Evolutionary conservation across 257 asterid genomes (phyloP).

Genomic region (Fraxinus americana): DNA sequence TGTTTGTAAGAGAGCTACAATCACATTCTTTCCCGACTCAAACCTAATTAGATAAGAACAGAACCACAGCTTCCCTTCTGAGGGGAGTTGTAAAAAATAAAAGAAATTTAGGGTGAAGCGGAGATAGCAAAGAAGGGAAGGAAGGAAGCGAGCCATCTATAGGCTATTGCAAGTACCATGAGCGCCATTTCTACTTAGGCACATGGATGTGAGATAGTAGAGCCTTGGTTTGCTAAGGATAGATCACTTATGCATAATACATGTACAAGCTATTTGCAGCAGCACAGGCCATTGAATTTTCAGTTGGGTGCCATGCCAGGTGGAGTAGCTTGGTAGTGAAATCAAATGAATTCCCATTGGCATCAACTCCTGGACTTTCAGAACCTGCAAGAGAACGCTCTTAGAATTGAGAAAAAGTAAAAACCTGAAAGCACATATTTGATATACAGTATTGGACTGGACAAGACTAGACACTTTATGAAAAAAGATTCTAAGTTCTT

Average conservation of each 20-base stretch:
- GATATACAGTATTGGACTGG: neutral
- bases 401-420: slow-evolving; percentile 11
- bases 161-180: slow-evolving; percentile 31
- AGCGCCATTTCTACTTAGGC: slow-evolving; percentile 35
- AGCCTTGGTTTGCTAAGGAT: slow-evolving; percentile 30
- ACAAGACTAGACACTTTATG: neutral
- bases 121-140: slow-evolving; percentile 28
- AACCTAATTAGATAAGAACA: slow-evolving; percentile 34
- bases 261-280: slow-evolving; percentile 85
- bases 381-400: slow-evolving; percentile 47
- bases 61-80: slow-evolving; percentile 31
- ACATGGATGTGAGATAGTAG: slow-evolving; percentile 34
- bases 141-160: slow-evolving; percentile 24
- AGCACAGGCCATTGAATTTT: slow-evolving; percentile 80
- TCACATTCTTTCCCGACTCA: slow-evolving; percentile 41
- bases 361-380: slow-evolving; percentile 63
- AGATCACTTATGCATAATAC: slow-evolving; percentile 60
- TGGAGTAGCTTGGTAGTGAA: slow-evolving; percentile 79
- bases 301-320: slow-evolving; percentile 89
- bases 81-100: slow-evolving; percentile 32
- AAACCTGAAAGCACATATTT: neutral
- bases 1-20: slow-evolving; percentile 49
- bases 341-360: slow-evolving; percentile 74
- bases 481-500: neutral
- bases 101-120: slow-evolving; percentile 34